phyloP scores from a whole-genome alignment of 1,284 basidiomycete genomes.

The Mycena citricolor region DNA sequence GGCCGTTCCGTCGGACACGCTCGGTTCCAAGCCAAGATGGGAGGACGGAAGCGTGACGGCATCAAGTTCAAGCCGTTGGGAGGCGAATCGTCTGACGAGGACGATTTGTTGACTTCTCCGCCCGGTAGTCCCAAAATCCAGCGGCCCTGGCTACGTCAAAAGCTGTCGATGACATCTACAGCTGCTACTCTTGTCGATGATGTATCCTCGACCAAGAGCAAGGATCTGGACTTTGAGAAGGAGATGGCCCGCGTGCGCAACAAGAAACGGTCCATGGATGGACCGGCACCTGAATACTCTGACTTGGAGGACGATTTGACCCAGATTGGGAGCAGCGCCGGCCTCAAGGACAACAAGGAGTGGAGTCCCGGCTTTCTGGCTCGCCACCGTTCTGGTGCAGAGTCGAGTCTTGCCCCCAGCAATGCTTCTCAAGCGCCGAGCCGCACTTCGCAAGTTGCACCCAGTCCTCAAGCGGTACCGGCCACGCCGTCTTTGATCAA shows the following conservation, averaged over 20 bases:
- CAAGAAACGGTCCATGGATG: conserved; percentile 16
- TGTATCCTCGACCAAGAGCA: conserved; percentile 11
- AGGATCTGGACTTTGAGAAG: conserved; percentile 26
- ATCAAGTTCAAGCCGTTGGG: conserved; percentile 50
- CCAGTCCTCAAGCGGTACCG: conserved; percentile 43
- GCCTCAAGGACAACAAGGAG: too few relatives aligned
- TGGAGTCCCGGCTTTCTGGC: conserved; percentile 23
- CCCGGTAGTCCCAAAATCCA: conserved; percentile 30
- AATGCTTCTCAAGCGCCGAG: conserved; percentile 17
- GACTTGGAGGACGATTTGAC: conserved; percentile 38
- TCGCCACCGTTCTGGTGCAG: conserved; percentile 26
- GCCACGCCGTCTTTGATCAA: conserved; percentile 62
- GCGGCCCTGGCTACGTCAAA: conserved; percentile 31
- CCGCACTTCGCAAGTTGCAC: conserved; percentile 12
- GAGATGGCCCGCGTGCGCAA: conserved; percentile 23
- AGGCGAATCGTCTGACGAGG: conserved; percentile 34
- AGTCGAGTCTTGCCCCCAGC: conserved; percentile 11
- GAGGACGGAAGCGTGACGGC: conserved; percentile 38
- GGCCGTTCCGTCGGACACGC: conserved; percentile 26
- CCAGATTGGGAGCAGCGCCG: conserved; percentile 3
- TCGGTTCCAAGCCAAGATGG: conserved; percentile 24
- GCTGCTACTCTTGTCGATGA: conserved; percentile 21
- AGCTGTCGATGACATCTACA: conserved; percentile 21
- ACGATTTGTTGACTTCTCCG: conserved; percentile 21
- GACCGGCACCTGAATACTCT: conserved; percentile 37